Conservation (phyloP, 768 basidiomycete species). For the Thelephora aurantiotincta region DNA sequence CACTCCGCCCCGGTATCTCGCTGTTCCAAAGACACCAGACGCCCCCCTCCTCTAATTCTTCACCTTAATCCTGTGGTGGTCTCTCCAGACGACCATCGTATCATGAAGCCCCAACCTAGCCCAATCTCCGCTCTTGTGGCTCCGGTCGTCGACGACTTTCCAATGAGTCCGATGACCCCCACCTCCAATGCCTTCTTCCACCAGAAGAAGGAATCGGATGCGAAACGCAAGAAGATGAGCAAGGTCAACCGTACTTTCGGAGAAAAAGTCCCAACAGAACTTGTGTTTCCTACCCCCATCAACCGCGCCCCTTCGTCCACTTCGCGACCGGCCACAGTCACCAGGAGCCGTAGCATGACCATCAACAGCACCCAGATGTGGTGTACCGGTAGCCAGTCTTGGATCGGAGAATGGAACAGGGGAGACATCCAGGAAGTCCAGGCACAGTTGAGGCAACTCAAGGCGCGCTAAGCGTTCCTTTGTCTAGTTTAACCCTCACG, state of each 20-base stretch:
- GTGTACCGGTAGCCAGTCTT: constrained; percentile 12
- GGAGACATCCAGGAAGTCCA: constrained; percentile 25
- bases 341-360: background rate
- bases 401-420: constrained; percentile 29
- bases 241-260: constrained; percentile 45
- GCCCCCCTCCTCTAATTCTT: constrained; percentile 18
- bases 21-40: constrained; percentile 3
- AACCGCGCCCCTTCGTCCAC: background rate
- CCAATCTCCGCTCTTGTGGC: constrained; percentile 3
- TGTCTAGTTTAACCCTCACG: background rate
- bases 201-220: constrained; percentile 16
- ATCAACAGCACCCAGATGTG: constrained; percentile 7
- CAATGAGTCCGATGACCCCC: constrained; percentile 11
- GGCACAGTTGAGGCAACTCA: constrained; percentile 20
- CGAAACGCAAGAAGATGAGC: constrained; percentile 36
- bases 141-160: background rate
- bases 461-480: constrained; percentile 1
- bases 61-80: constrained; percentile 17
- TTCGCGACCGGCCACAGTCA: background rate
- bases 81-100: constrained; percentile 13
- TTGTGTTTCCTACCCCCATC: constrained; percentile 22
- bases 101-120: constrained; percentile 1
- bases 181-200: constrained; percentile 12
- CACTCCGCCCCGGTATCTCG: background rate
- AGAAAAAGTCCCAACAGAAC: constrained; percentile 42